Evolutionary conservation across 345 rosid genomes (phyloP), one percentile per base, ranked within the genome.

Genomic region (Salix purpurea): DNA sequence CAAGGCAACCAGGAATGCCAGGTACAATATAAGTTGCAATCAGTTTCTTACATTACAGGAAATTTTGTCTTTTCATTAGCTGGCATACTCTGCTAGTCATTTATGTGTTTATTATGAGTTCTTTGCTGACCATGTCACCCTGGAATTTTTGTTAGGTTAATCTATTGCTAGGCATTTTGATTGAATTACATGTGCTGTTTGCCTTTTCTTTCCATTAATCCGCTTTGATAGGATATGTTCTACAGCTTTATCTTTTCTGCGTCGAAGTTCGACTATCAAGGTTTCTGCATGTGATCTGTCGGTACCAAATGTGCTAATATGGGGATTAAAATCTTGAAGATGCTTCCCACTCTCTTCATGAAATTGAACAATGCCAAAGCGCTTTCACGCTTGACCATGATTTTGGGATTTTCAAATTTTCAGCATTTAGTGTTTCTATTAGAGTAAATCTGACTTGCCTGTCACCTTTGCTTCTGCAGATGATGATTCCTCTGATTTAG

Each of bases 1-100:
- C 88, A 40, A 92, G 97, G 74, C 96, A 89, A 78, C 92, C 88
- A 0, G 98, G 98, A 84, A 90, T 92, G 90, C 91, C 84, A 73
- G 92, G 94, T 93, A 85, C 40, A 52, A 62, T 24, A 60, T 76
- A 60, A 30, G 28, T 15, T 67, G 2, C 58, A 24, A 69, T 65
- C 65, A 52, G 39, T 50, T 48, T 36, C 11, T 65, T 34, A 21
- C 44, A 30, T 18, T 61, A 19, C 4, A 54, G 44, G 42, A 67
- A 72, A 30, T 46, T 54, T 46, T 37, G 18, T 34, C 37, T 19
- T 61, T 24, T n/a, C 23, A 23, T 7, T 4, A 5, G 2, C 11
- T 73, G 37, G 30, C 19, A 46, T 64, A 0, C 36, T 21, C 6
- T 34, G 56, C 30, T 48, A 56, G 15, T 72, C 44, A 44, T 64